phyloP scores from a whole-genome alignment of 805 yeast genomes.

The Cyberlindnera mrakii region DNA sequence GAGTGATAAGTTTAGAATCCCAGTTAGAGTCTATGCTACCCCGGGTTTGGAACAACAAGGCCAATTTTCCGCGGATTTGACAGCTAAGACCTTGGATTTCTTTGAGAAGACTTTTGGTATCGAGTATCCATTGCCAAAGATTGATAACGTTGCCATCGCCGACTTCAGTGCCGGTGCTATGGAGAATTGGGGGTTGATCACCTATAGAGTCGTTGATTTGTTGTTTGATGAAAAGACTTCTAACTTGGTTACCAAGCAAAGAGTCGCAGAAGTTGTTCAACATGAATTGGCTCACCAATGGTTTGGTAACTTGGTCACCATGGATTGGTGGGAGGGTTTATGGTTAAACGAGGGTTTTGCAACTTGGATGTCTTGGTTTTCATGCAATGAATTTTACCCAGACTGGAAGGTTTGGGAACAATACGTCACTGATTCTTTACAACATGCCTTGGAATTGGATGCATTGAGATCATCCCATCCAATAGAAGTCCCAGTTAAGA shows the following conservation, averaged over 20 bases:
- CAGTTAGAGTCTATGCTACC: slow-evolving; percentile 76
- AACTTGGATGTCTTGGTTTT: slow-evolving; percentile 87
- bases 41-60: slow-evolving; percentile 73
- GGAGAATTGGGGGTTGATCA: slow-evolving; percentile 82
- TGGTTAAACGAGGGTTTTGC: slow-evolving; percentile 91
- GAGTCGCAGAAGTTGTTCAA: slow-evolving; percentile 82
- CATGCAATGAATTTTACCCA: slow-evolving; percentile 69
- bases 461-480: slow-evolving; percentile 82
- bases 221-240: slow-evolving; percentile 68
- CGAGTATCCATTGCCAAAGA: slow-evolving; percentile 72
- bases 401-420: slow-evolving; percentile 87
- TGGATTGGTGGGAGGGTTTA: slow-evolving; percentile 91
- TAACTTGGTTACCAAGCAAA: slow-evolving; percentile 54
- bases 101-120: slow-evolving; percentile 70
- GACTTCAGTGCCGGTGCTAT: slow-evolving; percentile 85
- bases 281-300: slow-evolving; percentile 91
- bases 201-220: slow-evolving; percentile 72
- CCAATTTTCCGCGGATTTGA: slow-evolving; percentile 63
- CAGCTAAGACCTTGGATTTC: slow-evolving; percentile 68
- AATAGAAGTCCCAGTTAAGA: slow-evolving; percentile 74
- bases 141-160: slow-evolving; percentile 77
- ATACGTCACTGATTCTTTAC: slow-evolving; percentile 72
- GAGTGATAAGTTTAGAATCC: slow-evolving; percentile 57
- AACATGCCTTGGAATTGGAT: slow-evolving; percentile 69
- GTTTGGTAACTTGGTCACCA: slow-evolving; percentile 86